Evolutionary conservation across 768 basidiomycete genomes (phyloP).

Genomic region (Termitomyces sp.): DNA sequence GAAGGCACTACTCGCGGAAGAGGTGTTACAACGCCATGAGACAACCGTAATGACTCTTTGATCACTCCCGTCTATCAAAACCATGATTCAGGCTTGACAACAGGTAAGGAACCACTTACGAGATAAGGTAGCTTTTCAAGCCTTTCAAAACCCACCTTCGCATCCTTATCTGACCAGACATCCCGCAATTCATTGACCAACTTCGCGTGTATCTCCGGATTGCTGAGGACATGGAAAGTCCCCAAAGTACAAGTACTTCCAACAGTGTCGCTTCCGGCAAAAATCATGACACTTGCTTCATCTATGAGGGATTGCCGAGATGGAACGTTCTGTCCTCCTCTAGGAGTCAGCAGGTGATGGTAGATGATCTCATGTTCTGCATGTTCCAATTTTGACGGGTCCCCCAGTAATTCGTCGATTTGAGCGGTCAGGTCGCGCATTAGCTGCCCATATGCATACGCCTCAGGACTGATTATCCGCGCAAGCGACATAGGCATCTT

Average conservation of each 20-base stretch:
- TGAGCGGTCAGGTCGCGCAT: slow-evolving; percentile 30
- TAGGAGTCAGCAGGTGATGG: slow-evolving; percentile 28
- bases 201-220: slow-evolving; percentile 23
- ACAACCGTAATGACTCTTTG: background rate
- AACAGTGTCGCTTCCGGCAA: slow-evolving; percentile 44
- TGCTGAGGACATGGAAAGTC: slow-evolving; percentile 30
- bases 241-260: slow-evolving; percentile 36
- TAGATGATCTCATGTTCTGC: slow-evolving; percentile 35
- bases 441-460: slow-evolving; percentile 30
- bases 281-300: slow-evolving; percentile 32
- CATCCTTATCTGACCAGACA: slow-evolving; percentile 38
- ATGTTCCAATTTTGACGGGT: slow-evolving; percentile 25
- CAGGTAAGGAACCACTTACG: background rate
- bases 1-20: background rate
- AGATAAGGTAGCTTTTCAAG: background rate
- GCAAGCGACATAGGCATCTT: slow-evolving; percentile 30
- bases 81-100: no score
- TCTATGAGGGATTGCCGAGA: slow-evolving; percentile 32
- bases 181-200: slow-evolving; percentile 29
- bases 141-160: background rate
- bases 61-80: background rate
- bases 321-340: slow-evolving; percentile 17
- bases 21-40: background rate
- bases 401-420: slow-evolving; percentile 30
- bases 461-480: slow-evolving; percentile 30